Conservation (phyloP, 2,329 filamentous ascomycete species). For the Hymenoscyphus fructigenus region DNA sequence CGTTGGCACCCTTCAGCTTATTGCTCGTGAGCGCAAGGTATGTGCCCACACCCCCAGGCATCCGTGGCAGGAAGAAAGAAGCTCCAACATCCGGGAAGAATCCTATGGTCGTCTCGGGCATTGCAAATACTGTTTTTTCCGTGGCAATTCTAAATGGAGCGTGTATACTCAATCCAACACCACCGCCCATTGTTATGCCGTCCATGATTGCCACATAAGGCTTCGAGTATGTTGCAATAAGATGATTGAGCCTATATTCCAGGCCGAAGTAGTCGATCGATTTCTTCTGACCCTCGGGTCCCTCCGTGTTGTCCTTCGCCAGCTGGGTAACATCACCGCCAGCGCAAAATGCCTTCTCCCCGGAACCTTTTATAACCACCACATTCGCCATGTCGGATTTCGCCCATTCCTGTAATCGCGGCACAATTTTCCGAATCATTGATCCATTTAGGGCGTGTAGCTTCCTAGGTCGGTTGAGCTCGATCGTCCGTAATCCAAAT, state of each 20-base stretch:
- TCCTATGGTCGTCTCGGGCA: conserved; percentile 97
- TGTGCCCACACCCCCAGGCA: conserved; percentile 83
- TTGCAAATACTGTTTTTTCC: conserved; percentile 92
- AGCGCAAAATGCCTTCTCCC: conserved; percentile 82
- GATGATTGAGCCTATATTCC: conserved; percentile 94
- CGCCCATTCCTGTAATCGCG: conserved; percentile 86
- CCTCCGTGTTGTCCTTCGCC: conserved; percentile 68
- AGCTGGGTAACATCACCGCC: conserved; percentile 87
- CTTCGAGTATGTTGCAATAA: conserved; percentile 90
- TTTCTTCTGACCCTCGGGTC: conserved; percentile 66
- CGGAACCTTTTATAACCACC: conserved; percentile 86
- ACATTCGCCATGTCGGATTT: conserved; percentile 94
- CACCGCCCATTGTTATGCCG: conserved; percentile 97
- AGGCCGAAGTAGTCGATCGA: conserved; percentile 86
- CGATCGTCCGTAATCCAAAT: conserved; percentile 87
- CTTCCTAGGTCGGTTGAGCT: conserved; percentile 91
- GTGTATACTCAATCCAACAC: conserved; percentile 90
- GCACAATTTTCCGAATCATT: conserved; percentile 93
- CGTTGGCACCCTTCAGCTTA: conserved; percentile 76
- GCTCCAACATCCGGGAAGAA: conserved; percentile 98
- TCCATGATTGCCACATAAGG: conserved; percentile 96
- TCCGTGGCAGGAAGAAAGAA: conserved; percentile 89
- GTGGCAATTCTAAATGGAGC: conserved; percentile 96
- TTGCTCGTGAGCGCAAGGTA: conserved; percentile 93
- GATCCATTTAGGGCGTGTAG: conserved; percentile 90